Base-by-base conservation (phyloP, 2,329 filamentous ascomycete genomes). In the Claviceps paspali region DNA sequence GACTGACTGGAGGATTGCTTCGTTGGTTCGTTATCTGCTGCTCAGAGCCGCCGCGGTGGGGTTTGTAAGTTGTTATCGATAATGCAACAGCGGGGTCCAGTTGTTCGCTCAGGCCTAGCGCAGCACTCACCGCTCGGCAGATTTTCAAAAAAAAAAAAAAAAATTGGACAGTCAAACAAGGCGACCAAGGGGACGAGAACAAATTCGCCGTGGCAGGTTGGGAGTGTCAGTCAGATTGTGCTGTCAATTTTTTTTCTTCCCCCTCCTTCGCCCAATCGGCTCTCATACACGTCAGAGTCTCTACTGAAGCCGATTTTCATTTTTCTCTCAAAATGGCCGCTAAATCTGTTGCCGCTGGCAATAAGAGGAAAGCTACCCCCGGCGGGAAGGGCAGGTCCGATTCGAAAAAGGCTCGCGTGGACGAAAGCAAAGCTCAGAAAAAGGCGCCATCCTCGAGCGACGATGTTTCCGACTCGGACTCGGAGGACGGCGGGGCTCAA, bases 361-460 rank as follows among this genome's bases (percentile, higher is more conserved):
- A 58, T 42, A 79, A 79, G 59, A 63, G 75, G 46, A 79, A 79
- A 57, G 62, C 64, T 24, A 56, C 61, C 19, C 53, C 62, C 6
- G 50, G 49, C 24, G 53, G 54, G 26, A 73, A 69, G 52, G 56
- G 61, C 31, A 61, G 53, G 35, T 46, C 59, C 14, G 56, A 59
- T 33, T 46, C 53, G 28, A 75, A 75, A 54, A 78, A 78, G 52
- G 56, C 61, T 28, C 64, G 64, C 45, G 49, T 68, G 23, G 55
- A 63, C 18, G 49, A 56, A 39, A 35, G 47, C 36, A 54, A 54
- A 44, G 30, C 45, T 14, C 43, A 41, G 40, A 47, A 41, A 56
- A 57, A n/a, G 23, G 31, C 55, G 32, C 56, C 57, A 17, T 15
- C 33, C 26, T 26, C 38, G 15, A 35, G 19, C n/a, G 59, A 61